phyloP scores from a whole-genome alignment of 2,329 filamentous ascomycete species.

The Pseudogymnoascus sp. region DNA sequence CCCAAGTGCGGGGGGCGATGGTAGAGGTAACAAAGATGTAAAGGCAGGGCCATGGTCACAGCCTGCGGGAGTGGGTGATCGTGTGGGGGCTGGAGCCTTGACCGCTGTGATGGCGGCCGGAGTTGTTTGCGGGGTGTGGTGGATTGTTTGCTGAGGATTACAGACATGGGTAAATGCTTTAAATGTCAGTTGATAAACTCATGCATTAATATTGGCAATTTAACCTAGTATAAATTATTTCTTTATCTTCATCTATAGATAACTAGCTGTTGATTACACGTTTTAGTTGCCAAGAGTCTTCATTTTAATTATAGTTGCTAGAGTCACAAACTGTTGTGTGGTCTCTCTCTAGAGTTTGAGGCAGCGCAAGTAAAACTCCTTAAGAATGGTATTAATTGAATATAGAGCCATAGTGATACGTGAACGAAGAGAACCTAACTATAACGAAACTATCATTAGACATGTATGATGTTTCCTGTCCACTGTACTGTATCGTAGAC shows the following conservation, averaged over 20 bases:
- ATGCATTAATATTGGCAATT: too few relatives aligned
- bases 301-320: too few relatives aligned
- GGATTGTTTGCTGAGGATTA: conserved; percentile 34
- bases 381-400: not conserved
- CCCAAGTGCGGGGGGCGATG: conserved; percentile 19
- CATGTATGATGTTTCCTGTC: not conserved
- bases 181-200: not conserved
- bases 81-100: conserved; percentile 57
- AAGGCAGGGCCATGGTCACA: not conserved
- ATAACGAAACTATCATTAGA: not conserved
- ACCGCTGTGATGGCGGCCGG: conserved; percentile 47
- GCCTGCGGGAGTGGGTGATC: conserved; percentile 44
- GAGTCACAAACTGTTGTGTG: too few relatives aligned
- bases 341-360: too few relatives aligned
- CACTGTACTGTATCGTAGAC: not conserved
- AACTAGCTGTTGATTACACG: too few relatives aligned
- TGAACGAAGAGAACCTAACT: not conserved
- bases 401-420: not conserved
- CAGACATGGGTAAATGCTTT: not conserved
- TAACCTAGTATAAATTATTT: too few relatives aligned
- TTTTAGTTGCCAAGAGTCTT: too few relatives aligned
- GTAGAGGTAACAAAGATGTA: not conserved
- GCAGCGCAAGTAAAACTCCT: not conserved
- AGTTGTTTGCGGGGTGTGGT: conserved; percentile 47
- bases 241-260: too few relatives aligned